Evolutionary conservation across 176 grass and related monocot species (phyloP), one percentile per base, ranked within the genome.

Genomic region (Dactylis glomerata): DNA sequence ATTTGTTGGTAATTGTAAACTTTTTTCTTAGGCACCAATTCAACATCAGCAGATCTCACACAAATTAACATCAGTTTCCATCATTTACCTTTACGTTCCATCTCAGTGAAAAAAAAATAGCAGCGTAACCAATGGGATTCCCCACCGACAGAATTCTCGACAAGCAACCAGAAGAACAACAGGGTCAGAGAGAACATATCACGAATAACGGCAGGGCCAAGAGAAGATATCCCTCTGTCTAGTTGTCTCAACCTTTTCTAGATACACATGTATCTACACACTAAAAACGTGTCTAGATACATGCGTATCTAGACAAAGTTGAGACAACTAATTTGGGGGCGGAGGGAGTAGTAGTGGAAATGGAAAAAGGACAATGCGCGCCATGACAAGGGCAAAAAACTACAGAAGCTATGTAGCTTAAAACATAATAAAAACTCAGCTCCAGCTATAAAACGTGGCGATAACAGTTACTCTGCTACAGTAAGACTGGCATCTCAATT

Each of bases 41-140:
- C 20, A 73, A 49, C 68, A 81, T 82, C 63, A 50, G 79, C 65
- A 77, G 12, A 86, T 70, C 26, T 61, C 41, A n/a, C 37, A 46
- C 79, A 78, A 31, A 70, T 73, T 15, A 13, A 9, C 10, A 51
- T 77, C 52, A 41, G 45, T 31, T 85, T 71, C 57, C 65, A 62
- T 47, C 27, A n/a, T 45, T 45, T 67, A 77, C 17, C 31, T 36
- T 59, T n/a, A 62, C 3, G 36, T 54, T 67, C 26, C 44, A 45
- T 76, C 38, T 42, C 59, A 46, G 46, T 12, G 17, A 33, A 77
- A 28, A 17, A 0, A 52, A 42, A 27, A 72, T 75, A 51, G 71
- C 9, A 75, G 45, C 28, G 27, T 57, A 49, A 56, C 27, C 19
- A 33, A 71, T 31, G 20, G 17, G 36, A 15, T 85, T 81, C 24